These are phyloP conservation scores for Leishmania amazonensis DNA, from an alignment of 208 protist genomes.

Conservation along the genomic window DNA sequence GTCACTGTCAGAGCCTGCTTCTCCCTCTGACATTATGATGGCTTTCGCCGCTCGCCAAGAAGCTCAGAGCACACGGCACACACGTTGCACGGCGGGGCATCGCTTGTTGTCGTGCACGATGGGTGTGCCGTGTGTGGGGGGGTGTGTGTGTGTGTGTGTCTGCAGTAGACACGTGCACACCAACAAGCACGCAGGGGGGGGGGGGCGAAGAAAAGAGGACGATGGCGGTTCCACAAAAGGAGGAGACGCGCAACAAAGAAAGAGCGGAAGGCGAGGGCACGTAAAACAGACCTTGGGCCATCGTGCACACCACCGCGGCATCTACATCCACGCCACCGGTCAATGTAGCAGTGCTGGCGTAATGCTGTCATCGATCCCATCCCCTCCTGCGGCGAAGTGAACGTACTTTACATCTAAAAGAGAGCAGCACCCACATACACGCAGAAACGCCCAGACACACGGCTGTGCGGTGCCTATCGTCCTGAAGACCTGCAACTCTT, in stretches of 20 bases:
- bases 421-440: neutral
- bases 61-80: too few relatives aligned
- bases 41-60: neutral
- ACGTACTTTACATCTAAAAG: slow-evolving; percentile 5
- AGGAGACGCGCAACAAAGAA: neutral
- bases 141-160: neutral
- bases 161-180: neutral
- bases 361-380: neutral
- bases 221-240: neutral
- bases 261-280: neutral
- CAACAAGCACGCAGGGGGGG: neutral
- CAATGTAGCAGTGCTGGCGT: neutral
- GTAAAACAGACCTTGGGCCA: neutral
- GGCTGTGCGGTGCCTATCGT: neutral
- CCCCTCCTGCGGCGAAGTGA: neutral
- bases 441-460: neutral
- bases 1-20: neutral
- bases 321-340: neutral
- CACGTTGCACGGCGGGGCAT: neutral
- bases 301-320: neutral
- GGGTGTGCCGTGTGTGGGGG: neutral
- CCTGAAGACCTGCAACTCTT: slow-evolving; percentile 4
- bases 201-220: neutral
- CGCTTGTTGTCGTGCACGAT: neutral
- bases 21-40: neutral